Percentiles rank a stretch among this genome's conserved stretches.
Evolutionary conservation across 2,329 filamentous ascomycete genomes (phyloP).

Genomic region (Cladosporium austrohemisphaericum): DNA sequence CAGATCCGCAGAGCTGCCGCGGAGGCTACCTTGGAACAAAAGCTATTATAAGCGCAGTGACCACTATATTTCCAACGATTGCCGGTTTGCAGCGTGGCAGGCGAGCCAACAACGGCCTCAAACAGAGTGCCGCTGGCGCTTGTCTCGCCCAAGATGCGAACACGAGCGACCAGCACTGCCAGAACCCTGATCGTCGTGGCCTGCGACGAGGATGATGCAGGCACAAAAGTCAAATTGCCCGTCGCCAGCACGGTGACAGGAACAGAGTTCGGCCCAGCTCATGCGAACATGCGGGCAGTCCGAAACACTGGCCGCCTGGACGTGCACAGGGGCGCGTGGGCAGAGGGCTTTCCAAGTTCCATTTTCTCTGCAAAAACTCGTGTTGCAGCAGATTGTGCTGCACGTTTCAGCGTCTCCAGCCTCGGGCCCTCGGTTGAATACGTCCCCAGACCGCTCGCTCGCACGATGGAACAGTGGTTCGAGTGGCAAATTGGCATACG

Average conservation of each 20-base stretch:
- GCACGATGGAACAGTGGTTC: neutral
- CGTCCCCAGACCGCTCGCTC: constrained; percentile 7
- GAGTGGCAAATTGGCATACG: constrained; percentile 13
- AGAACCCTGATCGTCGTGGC: constrained; percentile 14
- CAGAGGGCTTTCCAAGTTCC: neutral
- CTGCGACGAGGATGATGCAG: constrained; percentile 8
- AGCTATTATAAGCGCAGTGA: constrained; percentile 8
- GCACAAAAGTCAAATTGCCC: constrained; percentile 5
- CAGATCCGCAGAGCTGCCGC: constrained; percentile 11
- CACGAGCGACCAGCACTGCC: constrained; percentile 4
- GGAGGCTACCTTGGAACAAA: constrained; percentile 11
- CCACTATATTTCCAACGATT: constrained; percentile 13
- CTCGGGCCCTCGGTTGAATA: constrained; percentile 1
- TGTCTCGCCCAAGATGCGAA: constrained; percentile 9
- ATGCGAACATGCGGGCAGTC: constrained; percentile 13
- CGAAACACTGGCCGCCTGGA: constrained; percentile 10
- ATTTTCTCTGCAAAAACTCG: constrained; percentile 11
- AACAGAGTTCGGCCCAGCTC: constrained; percentile 11
- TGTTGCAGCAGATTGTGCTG: neutral
- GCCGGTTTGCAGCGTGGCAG: constrained; percentile 11
- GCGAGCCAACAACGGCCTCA: constrained; percentile 3
- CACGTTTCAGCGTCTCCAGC: neutral
- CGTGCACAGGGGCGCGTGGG: constrained; percentile 12
- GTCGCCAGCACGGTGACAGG: constrained; percentile 11
- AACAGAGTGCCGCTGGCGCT: constrained; percentile 5